Percentiles rank a stretch among this genome's conserved stretches.
Conservation (phyloP, 179 eudicot species). For the Vitellaria paradoxa region DNA sequence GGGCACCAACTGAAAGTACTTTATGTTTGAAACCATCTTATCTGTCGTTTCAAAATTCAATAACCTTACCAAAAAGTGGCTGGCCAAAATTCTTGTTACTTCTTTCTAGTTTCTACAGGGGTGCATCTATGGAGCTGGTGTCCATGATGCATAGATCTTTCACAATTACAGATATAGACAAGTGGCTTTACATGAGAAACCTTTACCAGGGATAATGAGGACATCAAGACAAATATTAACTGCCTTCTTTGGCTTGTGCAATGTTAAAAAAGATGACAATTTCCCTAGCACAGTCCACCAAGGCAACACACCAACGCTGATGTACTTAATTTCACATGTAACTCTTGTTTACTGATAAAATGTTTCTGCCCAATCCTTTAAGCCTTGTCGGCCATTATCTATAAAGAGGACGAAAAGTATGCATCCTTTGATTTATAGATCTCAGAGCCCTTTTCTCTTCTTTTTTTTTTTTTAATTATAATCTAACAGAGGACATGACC, state of each 20-base stretch:
- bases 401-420: neutral
- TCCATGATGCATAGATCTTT: neutral
- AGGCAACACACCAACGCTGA: neutral
- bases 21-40: too few species aligned
- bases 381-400: neutral
- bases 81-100: neutral
- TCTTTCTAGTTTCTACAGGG: too few species aligned
- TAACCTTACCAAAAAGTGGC: neutral
- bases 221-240: neutral
- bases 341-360: too few species aligned
- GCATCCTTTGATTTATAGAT: neutral
- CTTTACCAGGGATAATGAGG: neutral
- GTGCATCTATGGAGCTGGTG: neutral
- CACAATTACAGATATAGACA: neutral
- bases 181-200: neutral
- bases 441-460: neutral
- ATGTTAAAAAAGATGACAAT: neutral
- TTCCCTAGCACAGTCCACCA: neutral
- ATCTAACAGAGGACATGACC: too few species aligned
- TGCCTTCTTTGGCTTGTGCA: neutral
- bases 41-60: neutral
- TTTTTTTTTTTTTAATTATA: too few species aligned
- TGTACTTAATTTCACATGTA: neutral
- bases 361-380: neutral
- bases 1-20: too few species aligned